Percentiles rank a stretch among this genome's conserved stretches.
Conservation (phyloP, 441 rosid genomes). For the Gossypium schwendimanii region DNA sequence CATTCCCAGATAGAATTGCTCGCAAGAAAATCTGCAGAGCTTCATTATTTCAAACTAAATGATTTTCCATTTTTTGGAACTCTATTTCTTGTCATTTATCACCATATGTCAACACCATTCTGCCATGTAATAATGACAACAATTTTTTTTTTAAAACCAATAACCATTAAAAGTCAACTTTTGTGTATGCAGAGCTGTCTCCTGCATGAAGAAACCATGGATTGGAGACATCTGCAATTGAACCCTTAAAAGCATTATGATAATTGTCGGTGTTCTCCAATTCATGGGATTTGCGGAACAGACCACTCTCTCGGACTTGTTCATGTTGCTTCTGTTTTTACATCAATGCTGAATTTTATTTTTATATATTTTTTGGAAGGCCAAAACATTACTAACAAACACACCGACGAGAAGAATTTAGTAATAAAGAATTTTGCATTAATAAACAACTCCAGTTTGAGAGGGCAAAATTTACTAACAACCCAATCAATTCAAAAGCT, state of each 20-base stretch:
- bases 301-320: not conserved
- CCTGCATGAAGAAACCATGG: not conserved
- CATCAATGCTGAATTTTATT: not conserved
- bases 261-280: not conserved
- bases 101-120: not conserved
- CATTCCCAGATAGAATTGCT: not conserved
- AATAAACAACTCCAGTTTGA: slow-evolving; percentile 13
- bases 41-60: not conserved
- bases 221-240: not conserved
- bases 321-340: not conserved
- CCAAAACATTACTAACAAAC: not conserved
- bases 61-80: not conserved
- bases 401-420: not conserved
- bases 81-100: not conserved
- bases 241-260: not conserved
- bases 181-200: not conserved
- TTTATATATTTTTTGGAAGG: not conserved
- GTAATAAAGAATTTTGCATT: slow-evolving; percentile 6
- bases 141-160: not conserved
- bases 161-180: not conserved
- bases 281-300: not conserved
- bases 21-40: not conserved
- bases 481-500: slow-evolving; percentile 12
- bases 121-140: not conserved
- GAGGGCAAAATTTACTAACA: slow-evolving; percentile 13